phyloP scores from a whole-genome alignment of 2,329 filamentous ascomycete genomes.

The Pseudogymnoascus sp. region DNA sequence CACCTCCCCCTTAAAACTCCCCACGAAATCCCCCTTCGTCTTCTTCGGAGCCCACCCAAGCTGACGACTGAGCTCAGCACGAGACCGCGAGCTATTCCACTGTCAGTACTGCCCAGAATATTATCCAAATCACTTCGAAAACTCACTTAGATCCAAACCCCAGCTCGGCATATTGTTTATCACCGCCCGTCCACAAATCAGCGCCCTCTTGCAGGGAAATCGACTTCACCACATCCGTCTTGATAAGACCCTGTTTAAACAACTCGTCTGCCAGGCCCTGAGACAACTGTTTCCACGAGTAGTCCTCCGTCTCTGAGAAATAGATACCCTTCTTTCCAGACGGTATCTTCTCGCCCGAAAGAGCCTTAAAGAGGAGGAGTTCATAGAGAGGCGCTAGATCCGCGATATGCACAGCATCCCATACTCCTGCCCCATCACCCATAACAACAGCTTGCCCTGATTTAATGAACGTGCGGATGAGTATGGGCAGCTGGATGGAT shows the following conservation, averaged over 20 bases:
- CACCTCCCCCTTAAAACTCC: not conserved
- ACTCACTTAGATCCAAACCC: conserved; percentile 28
- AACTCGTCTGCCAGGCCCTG: conserved; percentile 31
- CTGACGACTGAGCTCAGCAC: conserved; percentile 17
- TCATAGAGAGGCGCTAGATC: conserved; percentile 38
- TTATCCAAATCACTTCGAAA: not conserved
- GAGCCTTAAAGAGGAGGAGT: conserved; percentile 29
- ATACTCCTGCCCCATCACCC: conserved; percentile 32
- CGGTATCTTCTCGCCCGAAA: conserved; percentile 29
- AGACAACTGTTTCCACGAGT: conserved; percentile 35
- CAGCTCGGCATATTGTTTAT: conserved; percentile 28
- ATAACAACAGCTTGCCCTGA: conserved; percentile 29
- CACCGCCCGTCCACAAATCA: conserved; percentile 19
- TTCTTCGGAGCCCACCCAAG: conserved; percentile 18
- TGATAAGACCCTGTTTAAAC: conserved; percentile 27
- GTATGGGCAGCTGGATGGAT: conserved; percentile 34
- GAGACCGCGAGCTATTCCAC: conserved; percentile 18
- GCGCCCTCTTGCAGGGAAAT: conserved; percentile 28
- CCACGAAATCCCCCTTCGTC: conserved; percentile 16
- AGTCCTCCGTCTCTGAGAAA: conserved; percentile 35
- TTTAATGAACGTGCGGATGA: conserved; percentile 29
- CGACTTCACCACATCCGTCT: conserved; percentile 23
- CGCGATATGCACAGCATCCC: conserved; percentile 39
- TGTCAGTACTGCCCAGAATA: not conserved
- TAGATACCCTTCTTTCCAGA: conserved; percentile 34